Conservation (phyloP, 306 rosid species). For the Rosa persica region DNA sequence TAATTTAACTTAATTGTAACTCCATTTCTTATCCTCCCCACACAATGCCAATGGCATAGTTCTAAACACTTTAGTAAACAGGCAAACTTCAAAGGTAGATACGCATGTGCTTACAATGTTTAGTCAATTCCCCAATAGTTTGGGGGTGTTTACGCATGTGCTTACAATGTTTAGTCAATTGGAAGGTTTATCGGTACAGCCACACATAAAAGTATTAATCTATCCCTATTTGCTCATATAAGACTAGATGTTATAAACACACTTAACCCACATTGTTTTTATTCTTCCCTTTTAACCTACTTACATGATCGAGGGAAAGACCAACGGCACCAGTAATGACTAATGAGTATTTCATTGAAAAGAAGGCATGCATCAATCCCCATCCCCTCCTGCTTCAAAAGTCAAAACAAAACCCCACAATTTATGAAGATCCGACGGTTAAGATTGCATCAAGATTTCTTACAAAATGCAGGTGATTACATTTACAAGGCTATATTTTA, state of each 20-base stretch:
- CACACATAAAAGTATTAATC: background rate
- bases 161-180: background rate
- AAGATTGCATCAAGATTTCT: background rate
- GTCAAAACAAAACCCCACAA: background rate
- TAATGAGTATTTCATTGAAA: background rate
- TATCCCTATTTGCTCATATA: background rate
- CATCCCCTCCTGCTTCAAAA: background rate
- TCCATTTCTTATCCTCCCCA: background rate
- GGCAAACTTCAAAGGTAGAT: background rate
- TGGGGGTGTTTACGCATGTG: background rate
- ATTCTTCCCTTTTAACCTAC: background rate
- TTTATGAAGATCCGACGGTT: conserved; percentile 14
- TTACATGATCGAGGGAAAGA: background rate
- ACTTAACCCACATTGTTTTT: background rate
- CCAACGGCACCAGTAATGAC: background rate
- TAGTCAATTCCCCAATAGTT: background rate
- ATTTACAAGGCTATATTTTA: background rate
- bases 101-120: background rate
- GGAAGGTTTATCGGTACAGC: background rate
- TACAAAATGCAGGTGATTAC: conserved; percentile 5
- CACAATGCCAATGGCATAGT: background rate
- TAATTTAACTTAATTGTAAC: background rate
- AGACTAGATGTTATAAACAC: background rate
- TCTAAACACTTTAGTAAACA: background rate
- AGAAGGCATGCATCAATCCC: conserved; percentile 18